phyloP scores from a whole-genome alignment of 2,329 filamentous ascomycete species.

The Penicillium glabrum region DNA sequence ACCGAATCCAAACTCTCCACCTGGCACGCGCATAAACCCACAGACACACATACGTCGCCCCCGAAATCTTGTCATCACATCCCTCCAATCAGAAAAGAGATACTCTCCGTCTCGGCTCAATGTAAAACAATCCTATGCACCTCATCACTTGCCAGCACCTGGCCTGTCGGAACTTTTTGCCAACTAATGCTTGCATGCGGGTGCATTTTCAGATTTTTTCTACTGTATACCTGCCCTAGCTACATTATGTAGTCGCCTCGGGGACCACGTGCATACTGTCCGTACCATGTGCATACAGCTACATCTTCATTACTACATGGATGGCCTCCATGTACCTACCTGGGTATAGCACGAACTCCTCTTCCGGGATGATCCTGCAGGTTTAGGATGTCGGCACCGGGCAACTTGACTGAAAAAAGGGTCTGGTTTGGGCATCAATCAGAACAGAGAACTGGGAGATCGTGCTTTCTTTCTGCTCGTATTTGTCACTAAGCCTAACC shows the following conservation, averaged over 20 bases:
- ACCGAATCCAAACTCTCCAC: neutral
- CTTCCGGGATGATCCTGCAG: neutral
- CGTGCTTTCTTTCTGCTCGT: neutral
- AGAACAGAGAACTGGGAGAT: neutral
- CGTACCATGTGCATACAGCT: neutral
- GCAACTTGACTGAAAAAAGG: neutral
- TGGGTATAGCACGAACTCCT: neutral
- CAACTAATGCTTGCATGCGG: constrained; percentile 3
- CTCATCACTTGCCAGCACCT: constrained; percentile 1
- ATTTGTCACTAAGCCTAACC: neutral
- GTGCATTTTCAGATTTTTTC: neutral
- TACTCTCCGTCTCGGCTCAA: neutral
- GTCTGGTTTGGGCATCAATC: neutral
- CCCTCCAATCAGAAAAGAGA: neutral
- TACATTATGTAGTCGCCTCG: neutral
- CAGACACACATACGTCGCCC: neutral
- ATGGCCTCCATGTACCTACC: neutral
- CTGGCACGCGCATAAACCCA: neutral
- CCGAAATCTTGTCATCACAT: neutral
- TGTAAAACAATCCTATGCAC: constrained; percentile 7
- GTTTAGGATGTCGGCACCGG: neutral
- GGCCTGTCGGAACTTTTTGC: neutral
- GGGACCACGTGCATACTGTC: neutral
- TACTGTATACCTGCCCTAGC: neutral
- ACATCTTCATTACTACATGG: neutral